Evolutionary conservation across 2,329 filamentous ascomycete genomes (phyloP), one percentile per base, ranked within the genome.

Genomic region (Ophiostoma tasmaniense): DNA sequence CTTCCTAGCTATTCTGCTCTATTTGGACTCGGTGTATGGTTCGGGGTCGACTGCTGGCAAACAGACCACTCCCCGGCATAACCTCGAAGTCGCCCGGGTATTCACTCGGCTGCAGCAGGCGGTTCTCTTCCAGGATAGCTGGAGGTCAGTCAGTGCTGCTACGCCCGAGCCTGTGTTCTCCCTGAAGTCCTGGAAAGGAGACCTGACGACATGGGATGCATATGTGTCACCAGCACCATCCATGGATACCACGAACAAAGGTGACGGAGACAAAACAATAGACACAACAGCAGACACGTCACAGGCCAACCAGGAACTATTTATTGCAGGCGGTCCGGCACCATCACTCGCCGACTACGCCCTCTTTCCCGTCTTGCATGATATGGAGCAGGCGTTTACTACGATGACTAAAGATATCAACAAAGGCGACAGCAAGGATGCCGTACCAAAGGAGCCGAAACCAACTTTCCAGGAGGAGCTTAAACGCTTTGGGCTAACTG

Each of bases 21-120:
- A 91, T 70, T 79, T 91, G 0, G 85, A 90, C 70, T 80, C 83
- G 1, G 77, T 81, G 14, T 81, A 87, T 70, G 80, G 61, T 22
- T 10, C 33, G 17, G 55, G 55, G 20, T 35, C 28, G 11, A 14
- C 28, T 62, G 55, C 55, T 13, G 22, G 64, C 67, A 67, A 73
- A 52, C 74, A 71, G 2, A 55, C 71, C 2, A 68, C 72, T 13
- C 66, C 74, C 0, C 72, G 74, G 4, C 30, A 52, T 5, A 42
- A 64, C 13, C 8, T 52, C 1, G 75, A 79, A 22, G 73, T 81
- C 3, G 82, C 79, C 0, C 75, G 74, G 75, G 64, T 78, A 79
- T 68, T 80, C 76, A 2, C 76, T 20, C 39, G 80, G 52, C 80
- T 86, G 72, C 80, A 84, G 69, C 72, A 78, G 67, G 81, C 76